A percentile compares a stretch with the other conserved stretches of the same genome.
Evolutionary conservation across 306 rosid genomes (phyloP).

Genomic region (Abrus pulchellus): DNA sequence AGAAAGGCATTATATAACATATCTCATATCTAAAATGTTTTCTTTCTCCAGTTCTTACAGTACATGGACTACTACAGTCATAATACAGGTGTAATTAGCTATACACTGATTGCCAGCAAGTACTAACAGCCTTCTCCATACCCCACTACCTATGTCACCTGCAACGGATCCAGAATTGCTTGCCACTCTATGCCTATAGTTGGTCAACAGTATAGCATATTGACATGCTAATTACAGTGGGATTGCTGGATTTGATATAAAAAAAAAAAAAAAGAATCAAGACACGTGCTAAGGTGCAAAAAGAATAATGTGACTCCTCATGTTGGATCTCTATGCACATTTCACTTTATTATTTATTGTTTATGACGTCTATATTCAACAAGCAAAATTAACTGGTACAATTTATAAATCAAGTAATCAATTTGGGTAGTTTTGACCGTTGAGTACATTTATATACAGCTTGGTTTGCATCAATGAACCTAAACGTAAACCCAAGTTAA

Average conservation of each 20-base stretch:
- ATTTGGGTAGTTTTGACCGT: conserved; percentile 5
- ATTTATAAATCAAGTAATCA: conserved; percentile 19
- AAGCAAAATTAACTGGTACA: conserved; percentile 27
- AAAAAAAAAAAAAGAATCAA: background rate
- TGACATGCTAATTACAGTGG: conserved; percentile 29
- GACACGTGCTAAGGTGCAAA: background rate
- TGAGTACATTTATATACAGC: conserved; percentile 6
- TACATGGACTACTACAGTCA: conserved; percentile 11
- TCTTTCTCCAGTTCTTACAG: background rate
- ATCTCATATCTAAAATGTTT: conserved; percentile 12
- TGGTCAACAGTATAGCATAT: conserved; percentile 32
- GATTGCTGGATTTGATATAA: conserved; percentile 13
- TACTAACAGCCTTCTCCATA: conserved; percentile 37
- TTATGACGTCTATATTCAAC: background rate
- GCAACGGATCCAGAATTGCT: background rate
- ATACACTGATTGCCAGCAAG: conserved; percentile 13
- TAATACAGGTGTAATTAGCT: background rate
- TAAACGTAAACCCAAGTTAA: conserved; percentile 20
- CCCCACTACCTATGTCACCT: background rate
- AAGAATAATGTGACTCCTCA: background rate
- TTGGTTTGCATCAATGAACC: background rate
- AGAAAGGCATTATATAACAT: background rate
- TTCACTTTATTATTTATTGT: background rate
- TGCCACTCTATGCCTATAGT: conserved; percentile 19
- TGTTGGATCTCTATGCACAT: conserved; percentile 6